A percentile compares a stretch with the other conserved stretches of the same genome.
These are phyloP conservation scores for Leptodontidium sp. DNA, from an alignment of 2,329 filamentous ascomycete genomes.

Conservation along the genomic window DNA sequence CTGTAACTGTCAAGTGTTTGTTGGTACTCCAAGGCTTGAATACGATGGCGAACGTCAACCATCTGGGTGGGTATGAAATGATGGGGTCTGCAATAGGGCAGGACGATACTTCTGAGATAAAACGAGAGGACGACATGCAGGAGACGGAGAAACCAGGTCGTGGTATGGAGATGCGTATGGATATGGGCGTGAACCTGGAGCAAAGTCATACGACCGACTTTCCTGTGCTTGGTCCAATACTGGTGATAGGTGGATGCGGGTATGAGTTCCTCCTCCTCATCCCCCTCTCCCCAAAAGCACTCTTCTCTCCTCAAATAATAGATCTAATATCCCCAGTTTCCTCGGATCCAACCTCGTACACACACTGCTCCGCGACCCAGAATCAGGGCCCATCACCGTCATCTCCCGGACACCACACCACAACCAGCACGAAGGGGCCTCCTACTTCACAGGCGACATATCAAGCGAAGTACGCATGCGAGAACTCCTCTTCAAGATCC, in stretches of 20 bases:
- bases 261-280: background rate
- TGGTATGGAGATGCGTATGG: too few species aligned
- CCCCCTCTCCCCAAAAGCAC: background rate
- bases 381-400: conserved; percentile 41
- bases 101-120: background rate
- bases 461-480: conserved; percentile 34
- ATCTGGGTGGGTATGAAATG: background rate
- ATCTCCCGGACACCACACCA: conserved; percentile 42
- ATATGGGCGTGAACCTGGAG: background rate
- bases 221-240: conserved; percentile 11
- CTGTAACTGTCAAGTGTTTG: too few species aligned
- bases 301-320: background rate
- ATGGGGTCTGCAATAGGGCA: background rate
- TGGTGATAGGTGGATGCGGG: conserved; percentile 23
- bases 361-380: conserved; percentile 40
- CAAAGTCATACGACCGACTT: background rate
- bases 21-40: too few species aligned
- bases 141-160: background rate
- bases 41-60: background rate
- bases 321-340: conserved; percentile 36
- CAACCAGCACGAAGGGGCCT: conserved; percentile 41
- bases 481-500: conserved; percentile 37
- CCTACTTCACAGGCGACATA: conserved; percentile 45
- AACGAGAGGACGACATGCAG: background rate
- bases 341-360: conserved; percentile 47